Conservation (phyloP, 768 basidiomycete species). For the Pisolithus microcarpus region DNA sequence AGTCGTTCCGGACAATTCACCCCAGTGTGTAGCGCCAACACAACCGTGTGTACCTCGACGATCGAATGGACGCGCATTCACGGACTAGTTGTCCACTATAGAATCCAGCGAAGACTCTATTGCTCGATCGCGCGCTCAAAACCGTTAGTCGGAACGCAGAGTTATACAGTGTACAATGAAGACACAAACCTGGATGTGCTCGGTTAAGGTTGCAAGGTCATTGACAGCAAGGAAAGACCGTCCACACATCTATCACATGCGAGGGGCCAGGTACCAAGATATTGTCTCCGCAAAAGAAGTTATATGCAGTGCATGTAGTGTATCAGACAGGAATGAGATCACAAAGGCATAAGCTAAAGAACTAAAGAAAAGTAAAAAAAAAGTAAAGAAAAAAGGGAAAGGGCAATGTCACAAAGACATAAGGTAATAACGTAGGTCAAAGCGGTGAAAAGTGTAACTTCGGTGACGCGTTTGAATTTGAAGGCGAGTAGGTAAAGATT, state of each 20-base stretch:
- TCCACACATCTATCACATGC: background rate
- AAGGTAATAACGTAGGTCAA: constrained; percentile 2
- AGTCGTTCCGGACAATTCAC: too few relatives aligned
- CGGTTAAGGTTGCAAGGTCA: too few relatives aligned
- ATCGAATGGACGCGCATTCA: too few relatives aligned
- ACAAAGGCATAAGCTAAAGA: background rate
- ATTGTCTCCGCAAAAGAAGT: background rate
- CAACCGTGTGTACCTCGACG: too few relatives aligned
- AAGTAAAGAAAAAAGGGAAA: background rate
- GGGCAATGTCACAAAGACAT: background rate
- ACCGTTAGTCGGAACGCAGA: too few relatives aligned
- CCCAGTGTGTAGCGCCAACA: too few relatives aligned
- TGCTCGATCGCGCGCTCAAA: too few relatives aligned
- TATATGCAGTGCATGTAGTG: background rate
- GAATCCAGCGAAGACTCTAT: too few relatives aligned
- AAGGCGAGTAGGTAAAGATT: background rate
- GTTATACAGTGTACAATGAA: too few relatives aligned
- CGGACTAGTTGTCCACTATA: too few relatives aligned
- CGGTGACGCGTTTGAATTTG: background rate
- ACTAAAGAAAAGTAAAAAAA: background rate
- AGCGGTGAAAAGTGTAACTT: background rate
- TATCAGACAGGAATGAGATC: background rate
- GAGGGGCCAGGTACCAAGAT: background rate
- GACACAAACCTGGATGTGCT: too few relatives aligned
- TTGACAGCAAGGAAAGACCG: too few relatives aligned